Base-by-base conservation (phyloP, 2,329 filamentous ascomycete species). In the Pseudogymnoascus sp. region DNA sequence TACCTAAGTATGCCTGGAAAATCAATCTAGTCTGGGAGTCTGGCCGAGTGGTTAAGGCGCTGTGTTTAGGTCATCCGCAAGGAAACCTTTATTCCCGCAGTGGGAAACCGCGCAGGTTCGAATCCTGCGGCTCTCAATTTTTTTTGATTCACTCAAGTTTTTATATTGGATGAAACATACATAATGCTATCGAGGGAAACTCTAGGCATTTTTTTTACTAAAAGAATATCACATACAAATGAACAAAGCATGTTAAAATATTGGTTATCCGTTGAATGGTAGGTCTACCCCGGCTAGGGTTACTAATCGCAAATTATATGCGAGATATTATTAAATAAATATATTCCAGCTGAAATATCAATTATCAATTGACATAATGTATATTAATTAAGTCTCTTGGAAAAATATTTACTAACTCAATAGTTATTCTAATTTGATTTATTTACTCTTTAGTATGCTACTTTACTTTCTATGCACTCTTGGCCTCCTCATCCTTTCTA, bases 41-140 rank as follows among this genome's bases (percentile, higher is more conserved):
- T 81, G 79, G 79, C 79, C 78, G 79, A 81, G 79, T 81, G 79
- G 79, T 81, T 81, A 81, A 80, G 79, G 79, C 79, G 79, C 77
- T 79, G 78, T 79, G 78, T 81, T 81, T 81, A 81, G 79, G 79
- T 69, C 14, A 28, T 72, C 68, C 62, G 59, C 25, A 65, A 66
- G 65, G 61, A 64, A 65, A 67, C 64, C 62, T 62, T 68, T 63
- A 65, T 62, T 68, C 67, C 74, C 73, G 74, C 73, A 73, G 71
- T 76, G 68, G 67, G 72, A 74, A 74, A 73, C 75, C 77, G 78
- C 79, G 78, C 73, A 77, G 77, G 79, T 81, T 81, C 79, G 78
- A 81, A 79, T 78, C 79, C 77, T 78, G 73, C 78, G 73, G 77
- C 75, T 76, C 73, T 76, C 78, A 79, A 64, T 16, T 62, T 64